These are phyloP conservation scores for Keithomyces neogunnii DNA, from an alignment of 2,329 filamentous ascomycete species.

Conservation along the genomic window DNA sequence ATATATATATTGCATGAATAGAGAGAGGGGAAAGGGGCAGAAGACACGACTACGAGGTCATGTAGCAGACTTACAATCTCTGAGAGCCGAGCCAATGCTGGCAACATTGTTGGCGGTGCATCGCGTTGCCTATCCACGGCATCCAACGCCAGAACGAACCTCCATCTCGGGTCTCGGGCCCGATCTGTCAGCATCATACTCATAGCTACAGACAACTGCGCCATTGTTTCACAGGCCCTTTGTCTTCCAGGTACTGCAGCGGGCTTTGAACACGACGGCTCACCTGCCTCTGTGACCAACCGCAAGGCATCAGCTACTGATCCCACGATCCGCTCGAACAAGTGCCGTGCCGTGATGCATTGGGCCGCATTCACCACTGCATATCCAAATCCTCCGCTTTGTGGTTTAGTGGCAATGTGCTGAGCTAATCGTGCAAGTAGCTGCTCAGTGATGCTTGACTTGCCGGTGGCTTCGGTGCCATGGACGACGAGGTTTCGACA, in stretches of 20 bases:
- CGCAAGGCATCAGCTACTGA: slow-evolving; percentile 46
- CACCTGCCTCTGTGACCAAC: slow-evolving; percentile 23
- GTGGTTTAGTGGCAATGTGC: slow-evolving; percentile 8
- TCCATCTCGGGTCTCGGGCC: slow-evolving; percentile 30
- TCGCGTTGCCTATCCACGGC: slow-evolving; percentile 80
- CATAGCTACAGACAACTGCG: slow-evolving; percentile 66
- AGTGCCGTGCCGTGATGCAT: slow-evolving; percentile 69
- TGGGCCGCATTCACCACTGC: slow-evolving; percentile 62
- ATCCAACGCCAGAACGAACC: slow-evolving; percentile 80
- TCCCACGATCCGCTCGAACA: slow-evolving; percentile 63
- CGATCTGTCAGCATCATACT: slow-evolving; percentile 49
- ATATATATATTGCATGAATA: background rate
- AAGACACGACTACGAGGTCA: background rate
- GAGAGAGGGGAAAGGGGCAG: too few species aligned
- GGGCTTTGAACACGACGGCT: background rate
- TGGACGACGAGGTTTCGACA: slow-evolving; percentile 71
- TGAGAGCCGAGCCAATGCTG: slow-evolving; percentile 71
- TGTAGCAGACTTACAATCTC: slow-evolving; percentile 55
- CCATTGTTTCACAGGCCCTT: slow-evolving; percentile 68
- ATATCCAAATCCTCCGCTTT: slow-evolving; percentile 36
- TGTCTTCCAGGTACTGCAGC: background rate
- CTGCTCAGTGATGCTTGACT: slow-evolving; percentile 60
- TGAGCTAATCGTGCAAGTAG: slow-evolving; percentile 23
- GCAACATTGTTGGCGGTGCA: slow-evolving; percentile 66
- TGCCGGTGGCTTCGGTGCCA: slow-evolving; percentile 80